phyloP scores from a whole-genome alignment of 768 basidiomycete genomes.

The Rhodotorula graminis region DNA sequence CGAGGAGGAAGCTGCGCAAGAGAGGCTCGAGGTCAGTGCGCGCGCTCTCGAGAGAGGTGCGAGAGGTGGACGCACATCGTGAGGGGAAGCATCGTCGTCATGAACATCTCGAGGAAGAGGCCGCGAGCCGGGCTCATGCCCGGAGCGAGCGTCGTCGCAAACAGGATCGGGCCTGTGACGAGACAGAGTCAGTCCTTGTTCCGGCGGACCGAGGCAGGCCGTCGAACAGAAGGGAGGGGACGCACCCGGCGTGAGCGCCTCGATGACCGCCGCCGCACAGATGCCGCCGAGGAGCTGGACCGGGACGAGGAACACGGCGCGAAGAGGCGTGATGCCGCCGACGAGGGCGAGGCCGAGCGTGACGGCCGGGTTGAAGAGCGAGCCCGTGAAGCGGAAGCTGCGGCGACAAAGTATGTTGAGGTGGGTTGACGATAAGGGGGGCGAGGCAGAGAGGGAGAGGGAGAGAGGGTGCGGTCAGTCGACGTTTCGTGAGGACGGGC shows the following conservation, averaged over 20 bases:
- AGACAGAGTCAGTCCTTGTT: too few relatives aligned
- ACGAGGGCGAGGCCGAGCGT: slow-evolving; percentile 31
- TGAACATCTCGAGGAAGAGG: slow-evolving; percentile 39
- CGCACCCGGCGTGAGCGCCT: slow-evolving; percentile 5
- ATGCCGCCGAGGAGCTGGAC: slow-evolving; percentile 39
- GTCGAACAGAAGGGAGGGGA: too few relatives aligned
- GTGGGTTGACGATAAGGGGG: too few relatives aligned
- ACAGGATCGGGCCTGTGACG: slow-evolving; percentile 2
- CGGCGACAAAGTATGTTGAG: background rate
- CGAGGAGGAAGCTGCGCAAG: slow-evolving; percentile 6
- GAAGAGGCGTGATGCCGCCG: slow-evolving; percentile 33
- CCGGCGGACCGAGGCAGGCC: too few relatives aligned
- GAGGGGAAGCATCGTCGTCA: slow-evolving; percentile 36
- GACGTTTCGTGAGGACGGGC: too few relatives aligned
- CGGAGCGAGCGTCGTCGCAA: slow-evolving; percentile 25
- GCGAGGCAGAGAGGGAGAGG: too few relatives aligned
- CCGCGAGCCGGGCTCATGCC: slow-evolving; percentile 29
- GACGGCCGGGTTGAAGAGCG: slow-evolving; percentile 34
- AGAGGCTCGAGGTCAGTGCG: background rate
- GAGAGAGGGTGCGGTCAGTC: too few relatives aligned
- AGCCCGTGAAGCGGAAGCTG: background rate
- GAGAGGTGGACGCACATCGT: slow-evolving; percentile 24
- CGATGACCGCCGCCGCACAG: slow-evolving; percentile 26
- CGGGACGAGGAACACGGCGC: slow-evolving; percentile 33
- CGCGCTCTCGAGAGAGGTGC: rapidly evolving